Percentiles rank a stretch among this genome's conserved stretches.
Conservation (phyloP, 257 asterid species). For the Oldenlandia corymbosa region DNA sequence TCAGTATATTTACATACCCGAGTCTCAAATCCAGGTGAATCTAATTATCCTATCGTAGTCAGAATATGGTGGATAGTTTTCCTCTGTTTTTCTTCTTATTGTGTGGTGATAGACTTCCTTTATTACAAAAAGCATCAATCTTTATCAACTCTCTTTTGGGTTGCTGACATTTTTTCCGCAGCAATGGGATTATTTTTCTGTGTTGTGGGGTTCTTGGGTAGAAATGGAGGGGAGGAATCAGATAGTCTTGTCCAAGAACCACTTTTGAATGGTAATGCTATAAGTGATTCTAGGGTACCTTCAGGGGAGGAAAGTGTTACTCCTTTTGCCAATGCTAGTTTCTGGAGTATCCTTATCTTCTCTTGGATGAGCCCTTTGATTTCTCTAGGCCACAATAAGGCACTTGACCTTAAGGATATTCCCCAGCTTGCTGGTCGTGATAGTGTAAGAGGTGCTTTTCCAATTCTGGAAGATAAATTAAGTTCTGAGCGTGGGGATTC, state of each 20-base stretch:
- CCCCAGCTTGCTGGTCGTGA: constrained; percentile 65
- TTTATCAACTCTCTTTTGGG: constrained; percentile 46
- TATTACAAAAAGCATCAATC: constrained; percentile 29
- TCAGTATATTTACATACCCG: constrained; percentile 43
- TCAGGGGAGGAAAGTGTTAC: constrained; percentile 64
- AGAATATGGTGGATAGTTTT: constrained; percentile 72
- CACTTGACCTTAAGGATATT: constrained; percentile 78
- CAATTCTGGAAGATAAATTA: constrained; percentile 39
- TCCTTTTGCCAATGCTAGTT: constrained; percentile 61
- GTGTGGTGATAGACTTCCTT: constrained; percentile 52
- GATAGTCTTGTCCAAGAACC: constrained; percentile 49
- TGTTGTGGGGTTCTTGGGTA: constrained; percentile 40
- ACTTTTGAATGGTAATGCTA: constrained; percentile 43
- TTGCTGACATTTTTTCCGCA: constrained; percentile 46
- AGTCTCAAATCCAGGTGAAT: constrained; percentile 33
- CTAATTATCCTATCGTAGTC: constrained; percentile 49
- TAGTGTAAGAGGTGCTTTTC: constrained; percentile 52
- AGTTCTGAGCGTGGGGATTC: constrained; percentile 32
- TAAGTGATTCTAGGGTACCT: constrained; percentile 22
- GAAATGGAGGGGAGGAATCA: constrained; percentile 28
- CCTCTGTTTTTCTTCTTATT: constrained; percentile 53
- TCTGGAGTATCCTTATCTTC: constrained; percentile 54
- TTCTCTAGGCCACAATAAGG: constrained; percentile 52
- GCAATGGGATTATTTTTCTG: constrained; percentile 49
- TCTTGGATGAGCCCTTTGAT: constrained; percentile 73